Evolutionary conservation across 495 filamentous ascomycete species (phyloP), one percentile per base, ranked within the genome.

Genomic region (Trichoderma parareesei): DNA sequence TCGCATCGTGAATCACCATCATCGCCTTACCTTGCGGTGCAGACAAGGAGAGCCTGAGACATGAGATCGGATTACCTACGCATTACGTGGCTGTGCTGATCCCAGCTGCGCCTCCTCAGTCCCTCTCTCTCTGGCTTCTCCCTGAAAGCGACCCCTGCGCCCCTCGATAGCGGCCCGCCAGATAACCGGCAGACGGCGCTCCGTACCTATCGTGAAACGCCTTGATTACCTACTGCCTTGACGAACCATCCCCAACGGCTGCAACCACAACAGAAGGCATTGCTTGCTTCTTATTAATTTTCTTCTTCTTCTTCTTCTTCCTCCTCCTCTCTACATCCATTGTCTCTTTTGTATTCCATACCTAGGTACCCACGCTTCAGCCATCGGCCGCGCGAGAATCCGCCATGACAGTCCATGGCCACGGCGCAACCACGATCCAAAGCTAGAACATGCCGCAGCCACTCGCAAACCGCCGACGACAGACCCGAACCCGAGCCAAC

Each of bases 21-120:
- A 46, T 44, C n/a, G 10, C 5, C 10, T 16, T 46, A 5, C 43
- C 13, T 16, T 4, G 43, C 16, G 44, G 10, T 18, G 2, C 40
- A 41, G 6, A 41, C 6, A 41, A 41, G 6, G 2, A 1, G 40
- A 6, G 40, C 40, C 6, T 41, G 11, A 6, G 40, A 41, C 6
- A 11, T 1, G 18, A 4, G 18, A 49, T 5, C 1, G 18, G 53
- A 14, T 57, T 18, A n/a, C n/a, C n/a, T n/a, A 5, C 53, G 33
- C 7, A 33, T 57, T 57, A 57, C 53, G 53, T 57, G 53, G 53
- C 53, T 33, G 53, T 57, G 53, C 53, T 7, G 53, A 37, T n/a
- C n/a, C 9, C 11, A 57, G 53, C 53, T 57, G 53, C 53, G 53
- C 53, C 53, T 57, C 27, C 27, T 0, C 27, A 27, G 1, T 27